phyloP scores from a whole-genome alignment of 2,329 filamentous ascomycete species.

The Thermothelomyces thermophilus region DNA sequence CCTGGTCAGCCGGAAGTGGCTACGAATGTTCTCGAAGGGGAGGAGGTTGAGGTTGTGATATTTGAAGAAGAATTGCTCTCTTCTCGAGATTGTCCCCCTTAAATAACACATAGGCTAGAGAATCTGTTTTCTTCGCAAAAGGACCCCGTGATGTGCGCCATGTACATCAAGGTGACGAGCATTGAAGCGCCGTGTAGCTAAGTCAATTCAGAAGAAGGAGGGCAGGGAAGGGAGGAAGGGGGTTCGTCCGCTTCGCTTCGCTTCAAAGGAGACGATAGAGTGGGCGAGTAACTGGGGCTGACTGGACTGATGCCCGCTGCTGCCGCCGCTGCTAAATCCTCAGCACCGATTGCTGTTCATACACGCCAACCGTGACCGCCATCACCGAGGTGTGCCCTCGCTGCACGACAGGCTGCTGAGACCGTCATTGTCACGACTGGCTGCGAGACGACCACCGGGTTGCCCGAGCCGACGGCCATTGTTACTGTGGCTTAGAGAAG shows the following conservation, averaged over 20 bases:
- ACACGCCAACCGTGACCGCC: constrained; percentile 28
- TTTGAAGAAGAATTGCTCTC: background rate
- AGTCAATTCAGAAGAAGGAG: background rate
- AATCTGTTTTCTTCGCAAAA: no score
- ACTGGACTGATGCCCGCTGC: no score
- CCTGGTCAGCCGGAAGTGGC: background rate
- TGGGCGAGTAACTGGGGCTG: no score
- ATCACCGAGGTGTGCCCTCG: constrained; percentile 20
- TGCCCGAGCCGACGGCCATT: background rate
- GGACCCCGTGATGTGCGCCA: constrained; percentile 25
- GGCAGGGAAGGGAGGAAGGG: background rate
- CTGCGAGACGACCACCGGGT: constrained; percentile 13
- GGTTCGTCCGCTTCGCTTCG: no score
- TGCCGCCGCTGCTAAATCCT: no score
- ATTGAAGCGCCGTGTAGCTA: constrained; percentile 31
- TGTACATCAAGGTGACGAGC: constrained; percentile 29
- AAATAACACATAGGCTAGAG: no score
- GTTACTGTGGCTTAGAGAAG: background rate
- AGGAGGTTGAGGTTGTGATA: background rate
- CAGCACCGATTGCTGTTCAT: constrained; percentile 34
- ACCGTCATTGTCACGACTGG: constrained; percentile 22
- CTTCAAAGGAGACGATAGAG: no score
- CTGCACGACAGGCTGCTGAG: constrained; percentile 26
- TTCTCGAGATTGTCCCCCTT: background rate
- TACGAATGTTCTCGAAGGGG: background rate